These are phyloP conservation scores for Sporothrix sp. DNA, from an alignment of 2,329 filamentous ascomycete species.

Conservation along the genomic window DNA sequence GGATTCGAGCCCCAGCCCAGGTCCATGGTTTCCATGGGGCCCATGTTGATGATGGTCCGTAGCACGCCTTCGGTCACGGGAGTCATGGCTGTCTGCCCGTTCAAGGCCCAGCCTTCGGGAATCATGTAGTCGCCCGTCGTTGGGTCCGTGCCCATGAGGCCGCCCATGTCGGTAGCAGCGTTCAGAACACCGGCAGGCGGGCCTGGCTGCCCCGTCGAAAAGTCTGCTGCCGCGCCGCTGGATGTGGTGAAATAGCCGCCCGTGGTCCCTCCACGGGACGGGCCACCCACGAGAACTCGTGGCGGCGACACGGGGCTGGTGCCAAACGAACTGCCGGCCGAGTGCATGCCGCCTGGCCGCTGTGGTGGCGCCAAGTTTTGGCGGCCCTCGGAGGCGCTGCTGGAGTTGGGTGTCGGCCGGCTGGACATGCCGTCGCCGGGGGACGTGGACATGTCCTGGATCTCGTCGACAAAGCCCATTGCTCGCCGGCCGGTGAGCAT, in stretches of 20 bases:
- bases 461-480: slow-evolving; percentile 32
- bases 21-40: slow-evolving; percentile 52
- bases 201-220: slow-evolving; percentile 21
- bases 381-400: slow-evolving; percentile 36
- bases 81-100: slow-evolving; percentile 38
- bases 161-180: background rate
- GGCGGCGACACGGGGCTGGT: slow-evolving; percentile 39
- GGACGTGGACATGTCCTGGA: slow-evolving; percentile 39
- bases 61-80: slow-evolving; percentile 49
- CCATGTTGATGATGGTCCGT: slow-evolving; percentile 47
- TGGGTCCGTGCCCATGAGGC: slow-evolving; percentile 23
- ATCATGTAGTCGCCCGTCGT: slow-evolving; percentile 31
- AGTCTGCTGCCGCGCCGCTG: background rate
- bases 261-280: too few species aligned
- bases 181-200: background rate
- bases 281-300: slow-evolving; percentile 16
- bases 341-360: slow-evolving; percentile 19
- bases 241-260: slow-evolving; percentile 32
- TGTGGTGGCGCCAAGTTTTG: slow-evolving; percentile 20
- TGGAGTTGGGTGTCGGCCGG: slow-evolving; percentile 52
- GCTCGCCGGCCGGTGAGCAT: slow-evolving; percentile 2
- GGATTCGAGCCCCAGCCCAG: slow-evolving; percentile 33
- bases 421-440: slow-evolving; percentile 42
- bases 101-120: slow-evolving; percentile 35
- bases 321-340: slow-evolving; percentile 36